Evolutionary conservation across 164 flowering plant genomes (phyloP).

Genomic region (Dillenia turbinata): DNA sequence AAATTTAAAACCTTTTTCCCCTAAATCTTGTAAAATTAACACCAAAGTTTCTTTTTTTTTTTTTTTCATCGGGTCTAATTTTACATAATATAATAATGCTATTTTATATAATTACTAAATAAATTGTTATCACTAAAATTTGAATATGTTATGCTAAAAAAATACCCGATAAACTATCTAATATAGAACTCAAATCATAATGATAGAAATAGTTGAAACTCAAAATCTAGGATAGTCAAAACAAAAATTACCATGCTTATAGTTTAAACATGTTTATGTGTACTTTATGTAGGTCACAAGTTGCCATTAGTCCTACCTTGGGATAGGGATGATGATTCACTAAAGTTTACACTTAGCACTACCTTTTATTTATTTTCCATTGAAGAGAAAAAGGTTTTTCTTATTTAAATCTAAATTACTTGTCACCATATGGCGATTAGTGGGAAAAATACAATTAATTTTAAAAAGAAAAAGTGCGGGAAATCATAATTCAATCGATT

Average conservation of each 20-base stretch:
- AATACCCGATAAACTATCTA: too few relatives aligned
- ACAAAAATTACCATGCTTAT: not conserved
- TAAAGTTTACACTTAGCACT: not conserved
- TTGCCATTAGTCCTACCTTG: not conserved
- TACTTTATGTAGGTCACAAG: not conserved
- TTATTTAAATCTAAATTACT: not conserved
- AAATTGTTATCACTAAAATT: too few relatives aligned
- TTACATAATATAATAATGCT: too few relatives aligned
- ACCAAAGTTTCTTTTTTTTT: too few relatives aligned
- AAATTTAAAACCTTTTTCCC: too few relatives aligned
- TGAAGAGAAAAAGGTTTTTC: not conserved
- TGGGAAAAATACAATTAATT: not conserved
- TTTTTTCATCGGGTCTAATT: too few relatives aligned
- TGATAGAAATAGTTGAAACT: too few relatives aligned
- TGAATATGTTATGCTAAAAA: too few relatives aligned
- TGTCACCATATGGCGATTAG: not conserved
- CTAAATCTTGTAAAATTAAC: too few relatives aligned
- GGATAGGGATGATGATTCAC: conserved; percentile 11
- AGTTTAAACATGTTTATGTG: not conserved
- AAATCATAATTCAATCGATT: not conserved
- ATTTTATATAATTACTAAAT: too few relatives aligned
- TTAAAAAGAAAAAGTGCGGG: not conserved
- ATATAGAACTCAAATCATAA: too few relatives aligned
- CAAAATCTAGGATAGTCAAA: too few relatives aligned
- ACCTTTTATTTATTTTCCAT: not conserved